A percentile compares a stretch with the other conserved stretches of the same genome.
Evolutionary conservation across 805 yeast genomes (phyloP).

Genomic region (Metschnikowia cubensis): DNA sequence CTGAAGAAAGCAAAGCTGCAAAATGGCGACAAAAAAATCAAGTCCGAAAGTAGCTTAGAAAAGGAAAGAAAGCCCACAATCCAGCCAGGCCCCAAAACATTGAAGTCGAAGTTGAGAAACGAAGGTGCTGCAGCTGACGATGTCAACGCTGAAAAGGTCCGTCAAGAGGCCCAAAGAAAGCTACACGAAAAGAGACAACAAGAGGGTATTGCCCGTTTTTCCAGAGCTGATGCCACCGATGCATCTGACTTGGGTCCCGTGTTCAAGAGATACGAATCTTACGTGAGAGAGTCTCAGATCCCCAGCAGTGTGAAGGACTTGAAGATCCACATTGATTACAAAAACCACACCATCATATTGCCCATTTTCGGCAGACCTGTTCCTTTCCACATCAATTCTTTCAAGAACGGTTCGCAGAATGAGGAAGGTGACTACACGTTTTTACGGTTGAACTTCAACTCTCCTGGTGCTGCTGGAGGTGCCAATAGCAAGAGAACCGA

Average conservation of each 20-base stretch:
- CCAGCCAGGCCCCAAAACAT: slow-evolving; percentile 55
- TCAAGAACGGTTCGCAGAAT: slow-evolving; percentile 88
- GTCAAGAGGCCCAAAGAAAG: slow-evolving; percentile 77
- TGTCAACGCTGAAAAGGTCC: slow-evolving; percentile 63
- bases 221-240: slow-evolving; percentile 71
- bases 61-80: slow-evolving; percentile 27
- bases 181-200: slow-evolving; percentile 82
- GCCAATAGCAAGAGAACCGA: slow-evolving; percentile 66
- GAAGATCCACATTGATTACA: slow-evolving; percentile 81
- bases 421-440: slow-evolving; percentile 96
- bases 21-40: slow-evolving; percentile 22
- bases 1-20: slow-evolving; percentile 26
- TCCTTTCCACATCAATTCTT: slow-evolving; percentile 93
- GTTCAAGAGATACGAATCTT: slow-evolving; percentile 93
- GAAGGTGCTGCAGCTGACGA: slow-evolving; percentile 70
- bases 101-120: slow-evolving; percentile 75
- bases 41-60: slow-evolving; percentile 38
- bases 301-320: slow-evolving; percentile 80
- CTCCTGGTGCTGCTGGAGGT: slow-evolving; percentile 79
- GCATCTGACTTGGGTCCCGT: slow-evolving; percentile 59
- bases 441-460: slow-evolving; percentile 82
- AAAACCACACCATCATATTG: slow-evolving; percentile 80
- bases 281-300: slow-evolving; percentile 87
- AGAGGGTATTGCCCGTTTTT: slow-evolving; percentile 79
- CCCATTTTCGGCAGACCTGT: slow-evolving; percentile 96